Conservation (phyloP, 106 monocot species). For the Triglochin maritima region DNA sequence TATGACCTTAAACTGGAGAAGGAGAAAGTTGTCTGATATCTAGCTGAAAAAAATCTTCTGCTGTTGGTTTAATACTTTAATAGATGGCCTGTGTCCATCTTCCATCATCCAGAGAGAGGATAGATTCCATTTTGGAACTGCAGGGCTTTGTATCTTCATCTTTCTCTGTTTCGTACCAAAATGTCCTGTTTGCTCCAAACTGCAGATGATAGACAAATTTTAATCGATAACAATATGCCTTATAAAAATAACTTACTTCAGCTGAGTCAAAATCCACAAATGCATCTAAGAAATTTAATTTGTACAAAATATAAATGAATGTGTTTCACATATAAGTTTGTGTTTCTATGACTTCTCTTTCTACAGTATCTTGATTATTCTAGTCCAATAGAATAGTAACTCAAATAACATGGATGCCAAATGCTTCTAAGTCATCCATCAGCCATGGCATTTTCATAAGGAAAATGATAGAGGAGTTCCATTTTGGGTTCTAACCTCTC, state of each 20-base stretch:
- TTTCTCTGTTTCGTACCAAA: conserved; percentile 13
- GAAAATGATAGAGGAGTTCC: too few relatives aligned
- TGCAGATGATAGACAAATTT: not conserved
- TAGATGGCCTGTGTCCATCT: conserved; percentile 39
- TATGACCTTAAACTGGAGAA: conserved; percentile 73
- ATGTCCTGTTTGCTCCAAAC: not conserved
- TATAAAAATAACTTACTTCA: not conserved
- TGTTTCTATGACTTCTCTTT: too few relatives aligned
- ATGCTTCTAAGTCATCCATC: too few relatives aligned
- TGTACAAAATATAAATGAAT: too few relatives aligned
- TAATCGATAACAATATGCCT: not conserved
- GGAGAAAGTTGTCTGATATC: conserved; percentile 77
- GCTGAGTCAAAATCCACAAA: too few relatives aligned
- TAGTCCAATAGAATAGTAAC: too few relatives aligned
- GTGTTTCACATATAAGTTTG: too few relatives aligned
- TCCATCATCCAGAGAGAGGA: conserved; percentile 92
- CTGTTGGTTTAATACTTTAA: conserved; percentile 14
- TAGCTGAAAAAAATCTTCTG: conserved; percentile 38
- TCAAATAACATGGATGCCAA: too few relatives aligned
- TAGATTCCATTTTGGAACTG: conserved; percentile 58
- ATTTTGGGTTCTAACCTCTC: too few relatives aligned
- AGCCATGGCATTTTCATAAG: too few relatives aligned
- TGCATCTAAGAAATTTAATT: too few relatives aligned
- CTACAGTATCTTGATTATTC: too few relatives aligned
- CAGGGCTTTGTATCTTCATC: conserved; percentile 8